Evolutionary conservation across 176 grass and related monocot species (phyloP).

Genomic region (Metroxylon sagu): DNA sequence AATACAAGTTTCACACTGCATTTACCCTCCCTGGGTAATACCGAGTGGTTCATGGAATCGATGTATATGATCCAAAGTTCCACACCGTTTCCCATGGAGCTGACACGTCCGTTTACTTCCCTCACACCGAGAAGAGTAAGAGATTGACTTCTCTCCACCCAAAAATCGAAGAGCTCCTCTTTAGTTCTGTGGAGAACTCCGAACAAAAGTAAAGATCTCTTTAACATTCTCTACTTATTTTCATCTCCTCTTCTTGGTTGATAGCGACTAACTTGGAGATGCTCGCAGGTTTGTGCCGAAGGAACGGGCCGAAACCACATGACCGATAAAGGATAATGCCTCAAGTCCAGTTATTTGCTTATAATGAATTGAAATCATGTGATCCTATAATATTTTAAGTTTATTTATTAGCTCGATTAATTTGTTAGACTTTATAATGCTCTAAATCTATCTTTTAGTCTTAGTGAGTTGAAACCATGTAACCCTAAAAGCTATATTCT

Average conservation of each 20-base stretch:
- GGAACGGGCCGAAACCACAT: constrained; percentile 18
- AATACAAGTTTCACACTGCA: constrained; percentile 84
- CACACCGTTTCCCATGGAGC: constrained; percentile 98
- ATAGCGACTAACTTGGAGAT: too few species aligned
- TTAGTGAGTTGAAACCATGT: too few species aligned
- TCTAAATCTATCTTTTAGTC: too few species aligned
- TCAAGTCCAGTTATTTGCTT: too few species aligned
- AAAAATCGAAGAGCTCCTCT: constrained; percentile 90
- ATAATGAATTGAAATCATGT: too few species aligned
- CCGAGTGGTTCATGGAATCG: constrained; percentile 91
- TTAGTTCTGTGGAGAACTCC: constrained; percentile 58
- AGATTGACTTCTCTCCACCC: constrained; percentile 74
- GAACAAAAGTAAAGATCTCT: constrained; percentile 60
- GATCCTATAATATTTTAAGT: too few species aligned
- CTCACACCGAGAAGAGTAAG: constrained; percentile 69
- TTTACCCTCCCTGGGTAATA: constrained; percentile 90
- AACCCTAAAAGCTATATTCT: too few species aligned
- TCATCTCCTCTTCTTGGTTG: too few species aligned
- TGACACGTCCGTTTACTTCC: constrained; percentile 88
- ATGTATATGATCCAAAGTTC: constrained; percentile 96
- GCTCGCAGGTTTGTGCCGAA: constrained; percentile 59
- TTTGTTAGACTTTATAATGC: too few species aligned
- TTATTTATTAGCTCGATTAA: too few species aligned
- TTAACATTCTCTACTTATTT: too few species aligned
- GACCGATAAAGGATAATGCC: too few species aligned